A percentile compares a stretch with the other conserved stretches of the same genome.
phyloP scores from a whole-genome alignment of 768 basidiomycete genomes.

The Suillus occidentalis region DNA sequence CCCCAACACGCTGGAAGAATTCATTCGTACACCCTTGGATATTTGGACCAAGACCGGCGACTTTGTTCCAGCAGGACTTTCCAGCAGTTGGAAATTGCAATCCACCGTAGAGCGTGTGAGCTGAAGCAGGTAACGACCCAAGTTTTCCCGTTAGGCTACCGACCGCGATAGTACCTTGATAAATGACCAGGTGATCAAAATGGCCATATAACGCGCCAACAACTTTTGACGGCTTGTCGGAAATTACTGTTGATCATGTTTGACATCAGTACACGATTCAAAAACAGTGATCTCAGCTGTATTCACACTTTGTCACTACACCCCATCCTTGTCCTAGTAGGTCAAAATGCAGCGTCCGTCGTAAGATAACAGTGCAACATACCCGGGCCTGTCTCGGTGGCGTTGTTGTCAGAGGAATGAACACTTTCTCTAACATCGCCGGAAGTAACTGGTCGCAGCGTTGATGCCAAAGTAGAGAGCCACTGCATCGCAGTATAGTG shows the following conservation, averaged over 20 bases:
- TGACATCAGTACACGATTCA: neutral
- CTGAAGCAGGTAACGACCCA: neutral
- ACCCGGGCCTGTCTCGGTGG: neutral
- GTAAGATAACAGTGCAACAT: neutral
- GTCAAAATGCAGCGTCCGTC: neutral
- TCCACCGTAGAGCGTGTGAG: neutral
- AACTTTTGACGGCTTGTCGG: neutral
- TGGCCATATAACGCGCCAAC: neutral
- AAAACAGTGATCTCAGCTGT: neutral
- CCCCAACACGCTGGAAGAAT: neutral
- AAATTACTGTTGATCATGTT: neutral
- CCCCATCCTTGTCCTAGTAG: neutral
- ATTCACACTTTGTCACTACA: neutral
- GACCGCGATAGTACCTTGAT: neutral
- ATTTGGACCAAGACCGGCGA: neutral
- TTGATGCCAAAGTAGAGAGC: neutral
- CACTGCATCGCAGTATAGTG: neutral
- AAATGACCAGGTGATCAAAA: no score
- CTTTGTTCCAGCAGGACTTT: neutral
- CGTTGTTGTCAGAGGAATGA: neutral
- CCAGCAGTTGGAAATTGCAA: neutral
- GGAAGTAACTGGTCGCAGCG: neutral
- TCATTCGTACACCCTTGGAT: neutral
- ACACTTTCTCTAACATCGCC: neutral
- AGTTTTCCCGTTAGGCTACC: neutral